Base-by-base conservation (phyloP, 441 rosid species). In the Mallotus repandus region DNA sequence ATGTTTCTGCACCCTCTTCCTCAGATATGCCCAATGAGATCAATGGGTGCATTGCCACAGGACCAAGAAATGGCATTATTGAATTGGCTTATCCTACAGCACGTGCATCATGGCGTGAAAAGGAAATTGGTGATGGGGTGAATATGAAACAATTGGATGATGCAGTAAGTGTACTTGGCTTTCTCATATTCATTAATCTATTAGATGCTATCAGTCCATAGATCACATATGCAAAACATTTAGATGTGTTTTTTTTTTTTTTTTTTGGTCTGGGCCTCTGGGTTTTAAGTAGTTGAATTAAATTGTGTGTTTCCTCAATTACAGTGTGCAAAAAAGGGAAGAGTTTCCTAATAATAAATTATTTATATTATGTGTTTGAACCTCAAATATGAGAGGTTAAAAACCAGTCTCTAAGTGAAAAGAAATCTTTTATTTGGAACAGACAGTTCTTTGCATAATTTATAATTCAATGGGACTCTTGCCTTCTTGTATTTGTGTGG, bases 61-160 rank as follows among this genome's bases (percentile, higher is more conserved):
- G 72, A 72, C 38, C 76, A 9, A 80, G 79, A 75, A 73, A 73
- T 74, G 50, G 74, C 75, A 57, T 73, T 58, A 58, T 62, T 49
- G 76, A 78, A 77, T 78, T 80, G 46, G 74, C 74, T 68, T 77
- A 69, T 80, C 56, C 76, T 67, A 67, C 68, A 53, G 77, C 78
- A 80, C 69, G 69, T 77, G 21, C 56, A 46, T 71, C 83, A 69
- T 78, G 81, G 76, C 68, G 74, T 54, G 68, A 74, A 68, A 83
- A 76, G 69, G 83, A 79, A 73, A 62, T 73, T n/a, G 79, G 79
- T 53, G 66, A 66, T 52, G 56, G 68, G 73, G 58, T 72, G 70
- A 59, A 72, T 73, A 63, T 64, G 66, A 69, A 80, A 74, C 88
- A 68, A 69, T 63, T 62, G 68, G 85, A 80, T 78, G 85, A 84